phyloP scores from a whole-genome alignment of 202 grass and related monocot species.

The Schoenoplectus tabernaemontani region DNA sequence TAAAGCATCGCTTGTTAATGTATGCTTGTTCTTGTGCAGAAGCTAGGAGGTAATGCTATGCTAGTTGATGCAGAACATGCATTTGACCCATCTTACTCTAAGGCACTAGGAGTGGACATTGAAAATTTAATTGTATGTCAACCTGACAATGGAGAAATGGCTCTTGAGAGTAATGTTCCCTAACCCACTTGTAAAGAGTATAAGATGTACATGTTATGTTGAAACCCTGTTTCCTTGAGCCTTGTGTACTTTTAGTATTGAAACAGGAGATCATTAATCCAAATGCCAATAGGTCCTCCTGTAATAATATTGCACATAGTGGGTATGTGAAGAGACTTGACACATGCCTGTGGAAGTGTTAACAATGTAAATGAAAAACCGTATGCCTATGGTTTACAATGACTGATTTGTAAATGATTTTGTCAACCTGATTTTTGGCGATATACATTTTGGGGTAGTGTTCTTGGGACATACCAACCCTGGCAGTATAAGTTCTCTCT shows the following conservation, averaged over 20 bases:
- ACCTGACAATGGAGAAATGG: conserved; percentile 97
- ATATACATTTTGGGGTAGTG: neutral
- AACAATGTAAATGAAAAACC: neutral
- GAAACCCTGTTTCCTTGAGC: neutral
- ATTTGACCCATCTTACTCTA: conserved; percentile 97
- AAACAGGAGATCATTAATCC: neutral
- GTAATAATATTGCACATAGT: neutral
- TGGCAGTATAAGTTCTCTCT: neutral
- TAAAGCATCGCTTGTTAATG: neutral
- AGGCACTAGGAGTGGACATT: conserved; percentile 86
- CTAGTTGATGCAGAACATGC: conserved; percentile 98
- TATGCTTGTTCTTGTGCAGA: conserved; percentile 40
- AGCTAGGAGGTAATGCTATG: conserved; percentile 94
- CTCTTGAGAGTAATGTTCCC: conserved; percentile 71
- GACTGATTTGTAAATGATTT: neutral
- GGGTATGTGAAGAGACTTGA: neutral
- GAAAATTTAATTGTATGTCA: conserved; percentile 99
- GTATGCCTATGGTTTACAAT: neutral
- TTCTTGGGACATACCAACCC: neutral
- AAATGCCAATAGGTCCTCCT: neutral
- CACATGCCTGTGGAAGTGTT: neutral
- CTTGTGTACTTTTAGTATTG: neutral
- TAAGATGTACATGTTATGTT: neutral
- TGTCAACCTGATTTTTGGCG: neutral
- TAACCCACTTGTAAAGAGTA: neutral